Evolutionary conservation across 805 yeast genomes (phyloP), one percentile per base, ranked within the genome.

Genomic region (Kurtzmaniella cleridarum): DNA sequence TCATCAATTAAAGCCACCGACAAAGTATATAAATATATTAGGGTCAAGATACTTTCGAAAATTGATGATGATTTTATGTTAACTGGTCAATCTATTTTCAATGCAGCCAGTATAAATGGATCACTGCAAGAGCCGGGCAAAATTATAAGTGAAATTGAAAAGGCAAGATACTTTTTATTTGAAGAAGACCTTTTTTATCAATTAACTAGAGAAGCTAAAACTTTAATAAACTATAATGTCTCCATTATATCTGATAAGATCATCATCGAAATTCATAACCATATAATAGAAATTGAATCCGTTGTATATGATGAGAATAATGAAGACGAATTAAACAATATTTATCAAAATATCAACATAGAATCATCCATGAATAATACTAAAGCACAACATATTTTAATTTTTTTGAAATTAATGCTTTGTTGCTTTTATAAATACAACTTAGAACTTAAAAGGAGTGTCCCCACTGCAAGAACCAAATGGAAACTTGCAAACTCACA

Each of bases 181-280:
- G 98, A 91, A 54, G 93, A 86, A 52, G 98, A 91, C 57, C 67
- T 91, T 39, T 87, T 87, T 64, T 78, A 76, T 57, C 89, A 82
- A 49, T 60, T 91, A 40, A 71, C 81, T 17, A 76, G 80, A 45
- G 98, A 91, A 59, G 87, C 95, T 1, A 73, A 81, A 24, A 55
- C 70, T 5, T 64, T 91, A 41, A 73, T 81, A 8, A 77, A 88
- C 14, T 78, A 80, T 47, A 81, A 84, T 39, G 91, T 87, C 3
- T 69, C 71, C 12, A 73, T 81, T 13, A 79, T 84, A 24, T 74
- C 73, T 38, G 78, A 81, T 43, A 81, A 78, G 47, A 74, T 90
- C 15, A 68, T 74, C 0, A 69, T 87, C 32, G 87, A 84, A 43
- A 59, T 84, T 14, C 73, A 76, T 30, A 79, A 81, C 44, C 84